Evolutionary conservation across 2,329 filamentous ascomycete genomes (phyloP), one percentile per base, ranked within the genome.

Genomic region (Stachybotrys chartarum): DNA sequence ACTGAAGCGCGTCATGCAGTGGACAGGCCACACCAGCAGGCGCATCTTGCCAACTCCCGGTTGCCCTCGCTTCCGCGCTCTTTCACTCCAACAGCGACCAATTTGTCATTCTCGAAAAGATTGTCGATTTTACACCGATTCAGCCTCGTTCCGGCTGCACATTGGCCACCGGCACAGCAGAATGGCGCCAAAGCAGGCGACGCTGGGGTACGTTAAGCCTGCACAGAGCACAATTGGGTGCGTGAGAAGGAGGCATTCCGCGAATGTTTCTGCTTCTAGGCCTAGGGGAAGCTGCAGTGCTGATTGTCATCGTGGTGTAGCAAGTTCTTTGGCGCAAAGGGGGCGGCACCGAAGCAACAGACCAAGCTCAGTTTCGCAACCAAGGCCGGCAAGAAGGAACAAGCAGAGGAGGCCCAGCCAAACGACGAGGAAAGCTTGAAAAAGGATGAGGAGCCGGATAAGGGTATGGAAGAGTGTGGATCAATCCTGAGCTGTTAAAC

Each of bases 121-220:
- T 24, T 24, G 24, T 24, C 24, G 24, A 24, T 24, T 24, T 24
- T 24, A 24, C 24, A 4, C 24, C 4, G 24, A 4, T 24, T 24
- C 24, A 24, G 24, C 24, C 24, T 24, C 24, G 24, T 24, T 24
- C 10, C 35, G 14, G 35, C 35, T 42, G 14, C 35, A 24, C 24
- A 24, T 24, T 24, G 35, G 35, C 35, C 5, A 10, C 5, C 35
- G 14, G 35, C 10, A 42, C 35, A 14, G 8, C 57, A 63, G 62
- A 61, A 78, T 78, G 74, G 75, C 77, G 62, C 75, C 75, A 48
- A 91, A 90, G 70, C 91, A 96, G 75, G 85, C 88, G 65, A 96
- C 89, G 58, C 75, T 96, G 71, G 90, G 90, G 91, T 96, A 94
- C 75, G 91, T 93, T 59, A 86, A 83, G 73, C 75, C 85, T 65